A percentile compares a stretch with the other conserved stretches of the same genome.
Evolutionary conservation across 768 basidiomycete species (phyloP).

Genomic region (Suillus plorans): DNA sequence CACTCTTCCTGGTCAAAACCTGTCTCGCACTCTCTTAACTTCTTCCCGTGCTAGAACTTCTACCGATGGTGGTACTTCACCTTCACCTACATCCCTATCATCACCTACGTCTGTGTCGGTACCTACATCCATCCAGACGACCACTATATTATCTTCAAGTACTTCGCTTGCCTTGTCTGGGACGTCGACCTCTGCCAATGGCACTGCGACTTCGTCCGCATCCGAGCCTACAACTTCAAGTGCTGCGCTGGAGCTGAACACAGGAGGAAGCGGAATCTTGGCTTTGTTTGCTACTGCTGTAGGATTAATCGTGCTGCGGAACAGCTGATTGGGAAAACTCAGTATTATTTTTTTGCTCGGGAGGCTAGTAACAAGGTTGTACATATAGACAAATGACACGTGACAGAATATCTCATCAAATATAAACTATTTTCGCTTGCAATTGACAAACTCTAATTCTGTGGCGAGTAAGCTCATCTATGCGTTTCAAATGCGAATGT

Average conservation of each 20-base stretch:
- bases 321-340: too few species aligned
- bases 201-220: too few species aligned
- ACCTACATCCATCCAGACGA: neutral
- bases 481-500: too few species aligned
- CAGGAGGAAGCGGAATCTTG: neutral
- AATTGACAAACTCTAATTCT: too few species aligned
- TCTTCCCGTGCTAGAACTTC: neutral
- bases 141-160: neutral
- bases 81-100: neutral
- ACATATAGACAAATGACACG: too few species aligned
- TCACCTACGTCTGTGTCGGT: neutral
- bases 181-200: neutral
- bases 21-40: constrained; percentile 12
- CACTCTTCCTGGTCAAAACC: constrained; percentile 27
- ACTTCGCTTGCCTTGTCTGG: neutral
- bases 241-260: neutral
- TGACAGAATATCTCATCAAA: too few species aligned
- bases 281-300: neutral
- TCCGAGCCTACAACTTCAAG: neutral
- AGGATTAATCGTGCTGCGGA: neutral
- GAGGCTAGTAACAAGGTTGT: neutral
- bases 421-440: too few species aligned
- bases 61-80: neutral
- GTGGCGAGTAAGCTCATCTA: too few species aligned
- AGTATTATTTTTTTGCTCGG: neutral